Conservation (phyloP, 257 asterid species). For the Scutellaria minor region DNA sequence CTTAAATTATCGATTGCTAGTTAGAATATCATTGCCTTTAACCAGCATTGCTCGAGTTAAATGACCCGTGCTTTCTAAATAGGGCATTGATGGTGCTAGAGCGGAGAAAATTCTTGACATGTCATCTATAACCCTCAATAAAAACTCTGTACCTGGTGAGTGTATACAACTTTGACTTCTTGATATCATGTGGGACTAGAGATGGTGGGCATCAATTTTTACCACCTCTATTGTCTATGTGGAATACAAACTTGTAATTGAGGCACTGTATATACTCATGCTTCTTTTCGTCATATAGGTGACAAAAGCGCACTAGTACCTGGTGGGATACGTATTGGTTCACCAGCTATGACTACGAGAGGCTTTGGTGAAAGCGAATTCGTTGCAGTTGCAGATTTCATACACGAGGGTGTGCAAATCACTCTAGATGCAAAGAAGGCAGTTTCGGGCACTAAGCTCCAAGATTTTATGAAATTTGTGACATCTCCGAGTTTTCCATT, state of each 20-base stretch:
- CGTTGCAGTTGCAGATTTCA: slow-evolving; percentile 68
- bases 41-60: neutral
- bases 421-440: slow-evolving; percentile 75
- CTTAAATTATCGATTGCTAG: neutral
- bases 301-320: slow-evolving; percentile 94
- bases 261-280: neutral
- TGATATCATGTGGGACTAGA: neutral
- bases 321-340: slow-evolving; percentile 91
- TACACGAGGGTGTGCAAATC: slow-evolving; percentile 89
- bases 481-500: slow-evolving; percentile 67
- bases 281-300: slow-evolving; percentile 45
- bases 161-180: slow-evolving; percentile 1
- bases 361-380: slow-evolving; percentile 80
- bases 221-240: neutral
- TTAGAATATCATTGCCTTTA: neutral
- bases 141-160: slow-evolving; percentile 96
- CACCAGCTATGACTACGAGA: slow-evolving; percentile 97
- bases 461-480: slow-evolving; percentile 77
- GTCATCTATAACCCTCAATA: slow-evolving; percentile 94
- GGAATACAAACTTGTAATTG: neutral
- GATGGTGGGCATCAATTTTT: neutral
- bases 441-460: slow-evolving; percentile 73
- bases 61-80: slow-evolving; percentile 13
- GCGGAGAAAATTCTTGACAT: slow-evolving; percentile 92
- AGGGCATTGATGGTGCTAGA: slow-evolving; percentile 96